These are phyloP conservation scores for Thalassiosira profunda DNA, from an alignment of 108 stramenopile species.

Conservation along the genomic window DNA sequence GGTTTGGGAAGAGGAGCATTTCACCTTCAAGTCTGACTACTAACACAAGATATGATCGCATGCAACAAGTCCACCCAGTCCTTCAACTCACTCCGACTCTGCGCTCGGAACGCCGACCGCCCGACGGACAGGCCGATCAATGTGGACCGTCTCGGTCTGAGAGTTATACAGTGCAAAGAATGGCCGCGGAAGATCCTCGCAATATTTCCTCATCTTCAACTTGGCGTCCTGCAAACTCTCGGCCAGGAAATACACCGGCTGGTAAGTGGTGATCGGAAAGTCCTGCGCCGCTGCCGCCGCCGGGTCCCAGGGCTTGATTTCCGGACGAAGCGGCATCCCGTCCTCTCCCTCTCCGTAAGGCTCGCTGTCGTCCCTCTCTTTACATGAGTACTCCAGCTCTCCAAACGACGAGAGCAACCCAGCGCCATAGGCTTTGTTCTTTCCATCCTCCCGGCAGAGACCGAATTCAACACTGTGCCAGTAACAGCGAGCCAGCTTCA, in stretches of 20 bases:
- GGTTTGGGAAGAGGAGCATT: too few species aligned
- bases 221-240: constrained; percentile 91
- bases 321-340: constrained; percentile 52
- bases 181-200: constrained; percentile 86
- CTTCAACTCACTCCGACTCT: constrained; percentile 2
- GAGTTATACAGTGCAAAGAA: constrained; percentile 93
- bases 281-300: constrained; percentile 84
- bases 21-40: too few species aligned
- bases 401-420: constrained; percentile 96
- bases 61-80: too few species aligned
- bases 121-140: constrained; percentile 85
- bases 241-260: constrained; percentile 96
- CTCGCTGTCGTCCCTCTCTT: constrained; percentile 46
- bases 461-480: constrained; percentile 99
- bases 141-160: constrained; percentile 81
- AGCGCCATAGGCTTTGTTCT: constrained; percentile 96
- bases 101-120: constrained; percentile 35
- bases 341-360: constrained; percentile 15
- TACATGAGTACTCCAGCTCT: constrained; percentile 96
- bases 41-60: too few species aligned
- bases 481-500: constrained; percentile 90
- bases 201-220: constrained; percentile 85
- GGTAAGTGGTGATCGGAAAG: constrained; percentile 97
- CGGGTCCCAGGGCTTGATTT: constrained; percentile 94
- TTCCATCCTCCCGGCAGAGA: constrained; percentile 81